Conservation (phyloP, 352 stramenopile genomes). For the Phytophthora tubulina region DNA sequence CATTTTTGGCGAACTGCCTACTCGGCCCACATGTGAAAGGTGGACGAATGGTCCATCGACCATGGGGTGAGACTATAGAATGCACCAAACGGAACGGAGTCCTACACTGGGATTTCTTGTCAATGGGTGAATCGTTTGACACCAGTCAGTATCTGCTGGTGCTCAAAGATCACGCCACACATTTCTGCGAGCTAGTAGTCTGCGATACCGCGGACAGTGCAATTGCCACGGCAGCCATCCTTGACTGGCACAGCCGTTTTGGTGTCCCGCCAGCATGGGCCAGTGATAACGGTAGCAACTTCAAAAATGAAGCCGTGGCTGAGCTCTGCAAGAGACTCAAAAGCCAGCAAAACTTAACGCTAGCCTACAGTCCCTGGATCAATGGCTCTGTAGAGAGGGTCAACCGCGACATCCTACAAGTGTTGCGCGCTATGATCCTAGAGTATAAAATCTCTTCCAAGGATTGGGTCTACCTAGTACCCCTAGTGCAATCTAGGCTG, state of each 20-base stretch:
- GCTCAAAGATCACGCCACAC: constrained; percentile 41
- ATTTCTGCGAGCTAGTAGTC: constrained; percentile 39
- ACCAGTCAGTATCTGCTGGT: constrained; percentile 35
- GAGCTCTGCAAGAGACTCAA: constrained; percentile 43
- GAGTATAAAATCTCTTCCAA: constrained; percentile 25
- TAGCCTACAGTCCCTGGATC: constrained; percentile 23
- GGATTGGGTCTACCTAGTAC: constrained; percentile 30
- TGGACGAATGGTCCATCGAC: neutral
- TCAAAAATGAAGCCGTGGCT: constrained; percentile 23
- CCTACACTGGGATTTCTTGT: constrained; percentile 14
- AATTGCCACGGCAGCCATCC: neutral
- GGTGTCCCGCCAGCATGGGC: neutral
- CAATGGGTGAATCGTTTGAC: neutral
- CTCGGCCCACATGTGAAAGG: constrained; percentile 10
- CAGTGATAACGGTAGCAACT: constrained; percentile 4
- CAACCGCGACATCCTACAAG: constrained; percentile 36
- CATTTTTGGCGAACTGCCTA: constrained; percentile 2
- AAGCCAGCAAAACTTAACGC: constrained; percentile 10
- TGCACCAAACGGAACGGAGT: too few species aligned
- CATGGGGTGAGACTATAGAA: constrained; percentile 15
- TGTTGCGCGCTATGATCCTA: constrained; percentile 22
- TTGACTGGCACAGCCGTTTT: constrained; percentile 14
- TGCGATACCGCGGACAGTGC: constrained; percentile 23
- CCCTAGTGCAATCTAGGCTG: constrained; percentile 22
- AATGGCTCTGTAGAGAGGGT: constrained; percentile 5